These are phyloP conservation scores for Chamaecrista fasciculata DNA, from an alignment of 306 rosid genomes.

Conservation along the genomic window DNA sequence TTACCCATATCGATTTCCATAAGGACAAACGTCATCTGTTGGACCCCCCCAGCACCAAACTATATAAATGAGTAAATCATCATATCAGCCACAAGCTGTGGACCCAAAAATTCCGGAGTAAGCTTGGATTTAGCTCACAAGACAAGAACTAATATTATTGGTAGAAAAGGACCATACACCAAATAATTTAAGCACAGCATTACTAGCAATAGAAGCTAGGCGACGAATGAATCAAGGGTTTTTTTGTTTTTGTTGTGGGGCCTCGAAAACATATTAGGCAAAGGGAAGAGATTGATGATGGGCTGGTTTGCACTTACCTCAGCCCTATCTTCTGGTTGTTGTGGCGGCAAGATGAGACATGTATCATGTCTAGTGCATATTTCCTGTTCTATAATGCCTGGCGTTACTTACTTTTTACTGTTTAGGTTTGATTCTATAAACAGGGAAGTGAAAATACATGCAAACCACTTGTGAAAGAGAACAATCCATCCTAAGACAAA, in stretches of 20 bases:
- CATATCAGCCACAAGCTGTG: constrained; percentile 28
- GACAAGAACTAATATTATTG: constrained; percentile 43
- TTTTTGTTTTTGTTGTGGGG: constrained; percentile 31
- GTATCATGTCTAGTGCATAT: constrained; percentile 29
- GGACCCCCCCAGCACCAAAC: background rate
- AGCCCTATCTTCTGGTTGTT: constrained; percentile 31
- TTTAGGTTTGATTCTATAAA: constrained; percentile 13
- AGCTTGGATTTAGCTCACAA: constrained; percentile 34
- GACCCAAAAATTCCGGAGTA: constrained; percentile 32
- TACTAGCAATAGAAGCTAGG: constrained; percentile 32
- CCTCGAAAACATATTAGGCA: constrained; percentile 21
- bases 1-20: constrained; percentile 21
- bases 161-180: constrained; percentile 36
- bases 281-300: constrained; percentile 30
- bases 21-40: constrained; percentile 24
- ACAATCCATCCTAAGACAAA: background rate
- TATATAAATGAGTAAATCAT: background rate
- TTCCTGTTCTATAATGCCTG: constrained; percentile 27
- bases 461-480: background rate
- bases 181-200: constrained; percentile 31
- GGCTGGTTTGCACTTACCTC: constrained; percentile 41
- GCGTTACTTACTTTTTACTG: background rate
- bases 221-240: constrained; percentile 38
- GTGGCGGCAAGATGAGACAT: constrained; percentile 41
- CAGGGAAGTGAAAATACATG: background rate